Conservation (phyloP, 176 grass and related monocot species). For the Canna indica region DNA sequence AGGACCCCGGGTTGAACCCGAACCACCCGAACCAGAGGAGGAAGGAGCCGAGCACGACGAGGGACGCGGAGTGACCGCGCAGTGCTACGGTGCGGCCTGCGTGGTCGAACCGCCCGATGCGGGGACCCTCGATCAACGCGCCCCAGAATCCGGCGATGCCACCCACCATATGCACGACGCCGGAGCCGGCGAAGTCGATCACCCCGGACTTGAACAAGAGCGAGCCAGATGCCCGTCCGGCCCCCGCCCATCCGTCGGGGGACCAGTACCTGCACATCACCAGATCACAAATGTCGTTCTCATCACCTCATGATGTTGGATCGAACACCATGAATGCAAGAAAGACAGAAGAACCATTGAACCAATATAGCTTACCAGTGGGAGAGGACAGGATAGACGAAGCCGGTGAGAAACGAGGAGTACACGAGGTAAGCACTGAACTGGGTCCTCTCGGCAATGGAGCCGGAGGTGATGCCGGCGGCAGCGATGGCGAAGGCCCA, state of each 20-base stretch:
- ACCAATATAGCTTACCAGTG: conserved; percentile 33
- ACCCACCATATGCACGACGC: conserved; percentile 13
- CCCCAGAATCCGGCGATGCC: conserved; percentile 14
- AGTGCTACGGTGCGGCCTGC: conserved; percentile 5
- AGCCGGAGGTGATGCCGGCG: conserved; percentile 77
- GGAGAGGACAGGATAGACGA: conserved; percentile 80
- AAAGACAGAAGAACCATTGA: neutral
- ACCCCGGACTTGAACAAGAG: conserved; percentile 13
- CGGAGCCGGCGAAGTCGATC: conserved; percentile 17
- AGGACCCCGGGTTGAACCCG: conserved; percentile 15
- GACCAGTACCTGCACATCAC: conserved; percentile 3
- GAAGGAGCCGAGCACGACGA: conserved; percentile 14
- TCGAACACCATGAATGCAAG: neutral
- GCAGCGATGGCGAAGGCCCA: conserved; percentile 94
- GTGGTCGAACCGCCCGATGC: conserved; percentile 15
- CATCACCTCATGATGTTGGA: neutral
- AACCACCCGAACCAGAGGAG: conserved; percentile 19
- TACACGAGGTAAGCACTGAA: conserved; percentile 78
- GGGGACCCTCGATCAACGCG: conserved; percentile 8
- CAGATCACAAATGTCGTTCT: neutral
- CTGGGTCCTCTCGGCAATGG: conserved; percentile 87
- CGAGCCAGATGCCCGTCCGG: no score
- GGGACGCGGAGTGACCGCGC: conserved; percentile 13
- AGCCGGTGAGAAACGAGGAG: conserved; percentile 81
- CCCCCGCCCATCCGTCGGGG: conserved; percentile 3